Base-by-base conservation (phyloP, 805 yeast genomes). In the Candida sithepensis region DNA sequence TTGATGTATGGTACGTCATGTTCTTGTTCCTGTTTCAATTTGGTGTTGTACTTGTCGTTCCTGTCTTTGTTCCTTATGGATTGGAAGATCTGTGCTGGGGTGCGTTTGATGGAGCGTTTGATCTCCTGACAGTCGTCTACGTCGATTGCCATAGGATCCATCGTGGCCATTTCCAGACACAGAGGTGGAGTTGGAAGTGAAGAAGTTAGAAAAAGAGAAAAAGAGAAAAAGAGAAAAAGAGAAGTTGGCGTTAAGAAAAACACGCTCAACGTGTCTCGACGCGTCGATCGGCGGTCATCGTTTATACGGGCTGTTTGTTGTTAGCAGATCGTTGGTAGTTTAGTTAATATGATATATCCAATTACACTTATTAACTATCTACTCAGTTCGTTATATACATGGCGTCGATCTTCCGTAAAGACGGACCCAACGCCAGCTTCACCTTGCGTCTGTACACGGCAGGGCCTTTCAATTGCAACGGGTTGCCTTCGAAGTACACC, bases 401-500 rank as follows among this genome's bases (percentile, higher is more conserved):
- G 10, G 99, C 98, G 70, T 94, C 99, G 46, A 94, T 88, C 69
- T 94, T 95, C 39, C 77, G 68, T 41, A 94, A 68, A 9, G 84
- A 76, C 0, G 85, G 82, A 2, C 87, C 88, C 50, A 92, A 72
- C 49, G 84, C 77, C 58, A 94, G 72, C 54, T 79, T 79, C 41
- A 94, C 63, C 64, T 94, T 94, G 60, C 94, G 80, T 59, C 97
- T 76, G 64, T 94, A 94, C 44, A 90, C 82, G 1, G 94, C 82
- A n/a, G 81, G 81, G 55, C 85, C 85, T 19, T 77, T 63, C 24
- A 68, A 55, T 58, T 94, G 97, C 18, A 94, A 64, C 3, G 98
- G 98, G 61, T 92, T 92, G 8, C 94, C 92, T 67, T 94, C 99
- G 53, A 94, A 81, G 63, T 94, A 94, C 4, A 94, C 96, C 0